Conservation (phyloP, 106 monocot species). For the Dendrobium catenatum region DNA sequence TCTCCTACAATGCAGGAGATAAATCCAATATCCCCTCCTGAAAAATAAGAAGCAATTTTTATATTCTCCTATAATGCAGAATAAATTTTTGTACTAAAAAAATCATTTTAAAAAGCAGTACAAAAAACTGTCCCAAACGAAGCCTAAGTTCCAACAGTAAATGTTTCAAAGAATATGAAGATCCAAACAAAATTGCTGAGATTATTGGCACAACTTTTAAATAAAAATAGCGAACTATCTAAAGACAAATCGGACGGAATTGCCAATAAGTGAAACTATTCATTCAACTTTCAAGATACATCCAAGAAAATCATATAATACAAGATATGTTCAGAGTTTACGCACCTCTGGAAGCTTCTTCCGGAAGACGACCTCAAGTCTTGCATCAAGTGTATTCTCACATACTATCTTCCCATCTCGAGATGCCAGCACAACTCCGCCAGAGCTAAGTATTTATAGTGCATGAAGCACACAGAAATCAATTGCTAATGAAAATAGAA, state of each 20-base stretch:
- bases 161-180: not conserved
- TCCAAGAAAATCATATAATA: not conserved
- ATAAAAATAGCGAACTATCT: not conserved
- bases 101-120: too few relatives aligned
- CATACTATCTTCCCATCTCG: conserved; percentile 62
- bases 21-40: too few relatives aligned
- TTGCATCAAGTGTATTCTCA: conserved; percentile 65
- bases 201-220: not conserved
- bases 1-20: too few relatives aligned
- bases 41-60: too few relatives aligned
- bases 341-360: conserved; percentile 60
- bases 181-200: not conserved
- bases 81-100: too few relatives aligned
- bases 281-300: not conserved
- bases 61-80: too few relatives aligned
- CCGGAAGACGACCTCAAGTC: conserved; percentile 53
- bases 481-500: not conserved
- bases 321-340: not conserved
- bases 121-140: too few relatives aligned
- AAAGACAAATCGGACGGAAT: not conserved
- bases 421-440: conserved; percentile 67
- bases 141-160: not conserved
- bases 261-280: not conserved
- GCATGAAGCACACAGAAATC: not conserved
- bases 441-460: conserved; percentile 34